Conservation (phyloP, 805 yeast species). For the Starmera dryadoides region DNA sequence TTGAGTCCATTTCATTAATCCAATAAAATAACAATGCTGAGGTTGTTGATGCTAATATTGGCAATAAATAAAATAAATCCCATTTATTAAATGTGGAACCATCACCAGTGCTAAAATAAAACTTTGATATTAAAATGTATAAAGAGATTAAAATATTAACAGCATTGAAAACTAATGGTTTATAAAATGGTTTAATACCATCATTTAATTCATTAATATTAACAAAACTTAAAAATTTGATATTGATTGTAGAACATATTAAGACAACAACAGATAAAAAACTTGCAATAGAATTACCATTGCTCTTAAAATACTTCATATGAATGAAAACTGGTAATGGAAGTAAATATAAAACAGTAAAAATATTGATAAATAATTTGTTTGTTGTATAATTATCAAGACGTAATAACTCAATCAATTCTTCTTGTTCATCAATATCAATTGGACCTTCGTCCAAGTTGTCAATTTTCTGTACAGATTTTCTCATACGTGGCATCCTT, state of each 20-base stretch:
- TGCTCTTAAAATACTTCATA: constrained; percentile 9
- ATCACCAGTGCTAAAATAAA: neutral
- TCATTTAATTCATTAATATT: neutral
- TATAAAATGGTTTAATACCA: neutral
- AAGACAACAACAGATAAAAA: neutral
- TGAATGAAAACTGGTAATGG: constrained; percentile 17
- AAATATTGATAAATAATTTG: constrained; percentile 11
- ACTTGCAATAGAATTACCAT: constrained; percentile 5
- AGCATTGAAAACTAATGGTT: neutral
- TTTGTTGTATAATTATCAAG: constrained; percentile 14
- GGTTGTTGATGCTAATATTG: constrained; percentile 8
- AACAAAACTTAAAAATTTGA: neutral
- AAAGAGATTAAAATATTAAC: neutral
- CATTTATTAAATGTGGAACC: neutral
- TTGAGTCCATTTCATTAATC: neutral
- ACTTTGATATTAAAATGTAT: neutral
- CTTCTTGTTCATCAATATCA: constrained; percentile 26
- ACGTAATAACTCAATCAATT: constrained; percentile 19
- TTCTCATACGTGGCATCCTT: constrained; percentile 3
- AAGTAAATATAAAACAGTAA: constrained; percentile 15
- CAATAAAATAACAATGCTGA: neutral
- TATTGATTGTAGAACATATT: neutral
- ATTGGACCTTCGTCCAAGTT: constrained; percentile 8
- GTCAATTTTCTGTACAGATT: constrained; percentile 5
- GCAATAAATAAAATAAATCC: constrained; percentile 11